Conservation (phyloP, 2,329 filamentous ascomycete genomes). For the Nigrospora osmanthi region DNA sequence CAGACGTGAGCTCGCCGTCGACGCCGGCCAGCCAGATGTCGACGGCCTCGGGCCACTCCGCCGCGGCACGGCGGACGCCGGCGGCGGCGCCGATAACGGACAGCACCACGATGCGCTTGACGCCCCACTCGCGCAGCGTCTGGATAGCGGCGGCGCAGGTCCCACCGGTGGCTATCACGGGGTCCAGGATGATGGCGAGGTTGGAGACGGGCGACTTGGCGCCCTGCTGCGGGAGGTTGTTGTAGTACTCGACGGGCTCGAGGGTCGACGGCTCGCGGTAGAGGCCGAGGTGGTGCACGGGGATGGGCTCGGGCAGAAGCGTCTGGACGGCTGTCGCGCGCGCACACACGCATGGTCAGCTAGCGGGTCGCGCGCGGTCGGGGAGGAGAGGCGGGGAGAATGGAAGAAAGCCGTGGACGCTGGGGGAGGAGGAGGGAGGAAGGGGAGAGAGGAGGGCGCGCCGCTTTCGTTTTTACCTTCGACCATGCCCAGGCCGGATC, state of each 20-base stretch:
- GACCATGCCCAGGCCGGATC: constrained; percentile 86
- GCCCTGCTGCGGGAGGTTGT: constrained; percentile 76
- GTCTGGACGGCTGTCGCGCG: constrained; percentile 59
- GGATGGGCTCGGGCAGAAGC: constrained; percentile 71
- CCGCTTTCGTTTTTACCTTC: constrained; percentile 45
- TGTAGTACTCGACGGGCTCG: constrained; percentile 93
- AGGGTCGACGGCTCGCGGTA: constrained; percentile 86
- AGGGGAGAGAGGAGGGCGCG: too few relatives aligned
- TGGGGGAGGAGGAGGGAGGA: background rate
- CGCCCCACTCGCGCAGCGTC: constrained; percentile 84
- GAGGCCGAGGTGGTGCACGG: constrained; percentile 88
- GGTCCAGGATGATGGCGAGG: constrained; percentile 81
- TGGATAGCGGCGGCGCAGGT: constrained; percentile 87
- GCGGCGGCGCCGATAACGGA: constrained; percentile 64
- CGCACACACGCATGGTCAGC: background rate
- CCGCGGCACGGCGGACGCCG: constrained; percentile 65
- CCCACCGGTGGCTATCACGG: constrained; percentile 87
- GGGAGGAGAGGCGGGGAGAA: background rate
- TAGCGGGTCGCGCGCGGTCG: background rate
- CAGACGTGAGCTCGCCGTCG: constrained; percentile 64
- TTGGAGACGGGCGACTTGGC: constrained; percentile 31
- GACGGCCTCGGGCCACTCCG: constrained; percentile 69
- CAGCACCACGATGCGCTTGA: constrained; percentile 70
- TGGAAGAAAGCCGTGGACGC: background rate
- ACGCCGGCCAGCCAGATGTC: constrained; percentile 79